Conservation (phyloP, 805 yeast genomes). For the Ogataea chonburiensis region DNA sequence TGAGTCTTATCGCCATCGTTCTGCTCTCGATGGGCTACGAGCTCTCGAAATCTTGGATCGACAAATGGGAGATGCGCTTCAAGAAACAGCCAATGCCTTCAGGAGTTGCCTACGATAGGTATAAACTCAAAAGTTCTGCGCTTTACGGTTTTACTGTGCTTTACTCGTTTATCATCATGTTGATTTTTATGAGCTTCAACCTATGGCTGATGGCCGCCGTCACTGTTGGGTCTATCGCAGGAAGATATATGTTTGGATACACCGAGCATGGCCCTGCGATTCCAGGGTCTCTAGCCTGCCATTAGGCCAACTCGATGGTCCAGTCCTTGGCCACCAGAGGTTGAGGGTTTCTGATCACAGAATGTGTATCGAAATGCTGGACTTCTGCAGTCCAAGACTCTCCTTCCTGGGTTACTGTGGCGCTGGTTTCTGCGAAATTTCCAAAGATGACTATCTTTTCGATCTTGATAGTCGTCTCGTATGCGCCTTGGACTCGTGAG, state of each 20-base stretch:
- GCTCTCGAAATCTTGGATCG: conserved; percentile 30
- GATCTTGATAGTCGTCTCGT: conserved; percentile 38
- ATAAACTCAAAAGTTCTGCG: conserved; percentile 31
- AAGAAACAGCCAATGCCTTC: conserved; percentile 10
- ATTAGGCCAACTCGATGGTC: conserved; percentile 33
- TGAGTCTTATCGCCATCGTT: conserved; percentile 34
- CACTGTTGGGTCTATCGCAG: conserved; percentile 41
- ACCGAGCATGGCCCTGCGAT: conserved; percentile 9
- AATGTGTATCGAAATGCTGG: conserved; percentile 17
- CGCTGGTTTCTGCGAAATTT: conserved; percentile 16
- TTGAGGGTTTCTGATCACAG: conserved; percentile 48
- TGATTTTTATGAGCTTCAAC: conserved; percentile 48
- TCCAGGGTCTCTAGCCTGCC: conserved; percentile 29
- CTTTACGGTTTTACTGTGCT: conserved; percentile 43
- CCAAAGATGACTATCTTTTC: conserved; percentile 58
- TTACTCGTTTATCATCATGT: conserved; percentile 45
- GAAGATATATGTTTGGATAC: conserved; percentile 34
- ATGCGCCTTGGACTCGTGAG: conserved; percentile 28
- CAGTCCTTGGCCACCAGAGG: conserved; percentile 48
- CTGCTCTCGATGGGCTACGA: conserved; percentile 39
- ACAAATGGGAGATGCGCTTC: conserved; percentile 25
- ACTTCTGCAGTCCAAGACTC: conserved; percentile 38
- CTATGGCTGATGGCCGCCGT: conserved; percentile 47
- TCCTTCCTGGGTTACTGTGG: conserved; percentile 38
- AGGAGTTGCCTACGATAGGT: conserved; percentile 19